phyloP scores from a whole-genome alignment of 163 green algal species.

The Scenedesmus sp. region DNA sequence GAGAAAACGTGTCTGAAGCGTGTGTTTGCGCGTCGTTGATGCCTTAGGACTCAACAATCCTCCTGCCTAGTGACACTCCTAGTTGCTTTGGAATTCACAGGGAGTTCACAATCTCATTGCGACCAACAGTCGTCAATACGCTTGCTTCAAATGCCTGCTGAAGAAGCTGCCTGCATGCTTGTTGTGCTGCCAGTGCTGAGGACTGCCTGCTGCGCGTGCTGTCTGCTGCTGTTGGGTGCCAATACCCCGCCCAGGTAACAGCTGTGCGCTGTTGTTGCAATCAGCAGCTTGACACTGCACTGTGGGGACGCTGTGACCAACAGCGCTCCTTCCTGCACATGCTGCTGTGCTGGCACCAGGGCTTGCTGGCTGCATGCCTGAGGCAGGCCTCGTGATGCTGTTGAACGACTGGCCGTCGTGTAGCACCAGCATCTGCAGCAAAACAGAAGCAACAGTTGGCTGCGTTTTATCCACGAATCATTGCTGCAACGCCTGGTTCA shows the following conservation, averaged over 20 bases:
- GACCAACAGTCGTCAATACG: not conserved
- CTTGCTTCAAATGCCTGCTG: constrained; percentile 28
- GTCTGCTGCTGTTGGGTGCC: not conserved
- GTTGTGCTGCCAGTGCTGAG: constrained; percentile 42
- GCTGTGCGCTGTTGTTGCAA: not conserved
- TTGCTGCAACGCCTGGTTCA: too few relatives aligned
- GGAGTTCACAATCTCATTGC: too few relatives aligned
- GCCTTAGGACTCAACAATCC: not conserved
- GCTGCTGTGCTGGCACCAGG: not conserved
- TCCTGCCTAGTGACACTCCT: not conserved
- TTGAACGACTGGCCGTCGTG: constrained; percentile 23
- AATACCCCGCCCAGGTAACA: not conserved
- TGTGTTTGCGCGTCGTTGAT: not conserved
- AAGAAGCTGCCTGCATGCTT: constrained; percentile 8
- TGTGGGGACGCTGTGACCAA: not conserved
- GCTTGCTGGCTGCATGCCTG: not conserved
- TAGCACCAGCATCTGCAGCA: constrained; percentile 27
- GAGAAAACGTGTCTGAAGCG: not conserved
- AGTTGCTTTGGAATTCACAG: not conserved
- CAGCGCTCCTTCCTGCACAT: not conserved
- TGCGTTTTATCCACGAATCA: too few relatives aligned
- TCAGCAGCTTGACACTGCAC: not conserved
- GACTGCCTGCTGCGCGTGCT: not conserved
- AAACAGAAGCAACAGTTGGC: not conserved
- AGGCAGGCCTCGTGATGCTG: constrained; percentile 18